Evolutionary conservation across 1,139 yeast genomes (phyloP).

Genomic region (Candida freyschussii): DNA sequence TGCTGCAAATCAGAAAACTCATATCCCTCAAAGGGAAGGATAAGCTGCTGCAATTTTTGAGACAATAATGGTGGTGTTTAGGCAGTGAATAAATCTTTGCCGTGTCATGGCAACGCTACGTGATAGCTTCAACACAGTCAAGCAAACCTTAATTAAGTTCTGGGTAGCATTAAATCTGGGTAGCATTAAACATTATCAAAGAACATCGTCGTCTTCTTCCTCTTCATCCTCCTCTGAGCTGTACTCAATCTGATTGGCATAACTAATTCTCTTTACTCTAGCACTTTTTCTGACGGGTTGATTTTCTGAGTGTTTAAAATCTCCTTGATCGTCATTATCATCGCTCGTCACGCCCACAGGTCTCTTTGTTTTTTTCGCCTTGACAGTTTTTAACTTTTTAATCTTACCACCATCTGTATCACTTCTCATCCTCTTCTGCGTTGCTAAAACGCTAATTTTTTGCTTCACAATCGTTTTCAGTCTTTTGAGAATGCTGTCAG

Average conservation of each 20-base stretch:
- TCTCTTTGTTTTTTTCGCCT: conserved; percentile 11
- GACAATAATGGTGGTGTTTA: too few species aligned
- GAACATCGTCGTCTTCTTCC: conserved; percentile 12
- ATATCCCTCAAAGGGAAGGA: conserved; percentile 69
- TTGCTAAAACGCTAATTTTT: conserved; percentile 16
- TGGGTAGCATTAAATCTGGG: conserved; percentile 2
- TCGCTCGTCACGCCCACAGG: conserved; percentile 9
- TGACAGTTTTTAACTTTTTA: conserved; percentile 22
- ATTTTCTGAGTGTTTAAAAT: conserved; percentile 3
- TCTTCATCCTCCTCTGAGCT: conserved; percentile 24
- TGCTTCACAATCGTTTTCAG: conserved; percentile 22
- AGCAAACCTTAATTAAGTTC: too few species aligned
- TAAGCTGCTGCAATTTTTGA: conserved; percentile 55
- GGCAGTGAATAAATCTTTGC: too few species aligned
- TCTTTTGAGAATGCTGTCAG: conserved; percentile 32
- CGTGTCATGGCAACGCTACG: too few species aligned
- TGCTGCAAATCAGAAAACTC: conserved; percentile 53
- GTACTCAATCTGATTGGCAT: conserved; percentile 33
- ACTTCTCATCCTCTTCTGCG: conserved; percentile 11
- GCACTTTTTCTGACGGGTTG: conserved; percentile 41
- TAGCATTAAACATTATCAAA: conserved; percentile 5
- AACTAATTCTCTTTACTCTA: conserved; percentile 39
- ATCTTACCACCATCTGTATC: conserved; percentile 14
- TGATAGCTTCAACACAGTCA: too few species aligned
- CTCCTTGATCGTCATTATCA: conserved; percentile 14